A percentile compares a stretch with the other conserved stretches of the same genome.
Conservation (phyloP, 805 yeast genomes). For the Saccharomycopsis capsularis region DNA sequence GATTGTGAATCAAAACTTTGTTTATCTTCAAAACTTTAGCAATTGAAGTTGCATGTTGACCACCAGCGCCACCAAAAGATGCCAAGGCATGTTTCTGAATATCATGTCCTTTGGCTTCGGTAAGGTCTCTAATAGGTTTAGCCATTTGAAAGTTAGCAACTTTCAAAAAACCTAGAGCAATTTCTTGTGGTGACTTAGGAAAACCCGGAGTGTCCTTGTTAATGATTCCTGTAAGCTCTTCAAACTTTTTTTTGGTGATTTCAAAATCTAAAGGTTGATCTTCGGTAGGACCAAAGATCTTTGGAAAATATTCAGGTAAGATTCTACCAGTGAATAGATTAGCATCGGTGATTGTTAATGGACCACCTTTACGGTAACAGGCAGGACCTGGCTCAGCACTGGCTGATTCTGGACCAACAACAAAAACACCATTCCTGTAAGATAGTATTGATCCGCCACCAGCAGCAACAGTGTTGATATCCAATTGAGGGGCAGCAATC, state of each 20-base stretch:
- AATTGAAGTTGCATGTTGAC: conserved; percentile 39
- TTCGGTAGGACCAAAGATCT: conserved; percentile 41
- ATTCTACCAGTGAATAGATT: conserved; percentile 38
- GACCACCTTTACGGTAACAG: conserved; percentile 43
- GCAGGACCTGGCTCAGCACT: conserved; percentile 45
- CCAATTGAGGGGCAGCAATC: conserved; percentile 35
- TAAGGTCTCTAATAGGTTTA: conserved; percentile 39
- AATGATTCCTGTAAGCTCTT: conserved; percentile 32
- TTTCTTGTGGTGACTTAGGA: conserved; percentile 34
- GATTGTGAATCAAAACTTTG: conserved; percentile 38
- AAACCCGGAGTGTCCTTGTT: conserved; percentile 30
- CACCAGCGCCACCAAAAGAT: conserved; percentile 46
- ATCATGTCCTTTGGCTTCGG: conserved; percentile 40
- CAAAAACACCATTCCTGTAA: conserved; percentile 33
- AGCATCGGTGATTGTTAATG: conserved; percentile 42
- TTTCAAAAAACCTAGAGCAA: conserved; percentile 40
- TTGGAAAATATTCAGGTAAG: conserved; percentile 36
- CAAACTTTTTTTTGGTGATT: conserved; percentile 31
- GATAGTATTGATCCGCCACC: conserved; percentile 33
- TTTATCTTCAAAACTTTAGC: conserved; percentile 36
- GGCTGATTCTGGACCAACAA: conserved; percentile 43
- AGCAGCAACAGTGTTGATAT: conserved; percentile 34
- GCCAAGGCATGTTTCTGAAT: conserved; percentile 38
- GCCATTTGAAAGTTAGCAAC: conserved; percentile 44
- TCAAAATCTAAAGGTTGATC: conserved; percentile 34